These are phyloP conservation scores for Collybia mongolica DNA, from an alignment of 768 basidiomycete genomes.

Conservation along the genomic window DNA sequence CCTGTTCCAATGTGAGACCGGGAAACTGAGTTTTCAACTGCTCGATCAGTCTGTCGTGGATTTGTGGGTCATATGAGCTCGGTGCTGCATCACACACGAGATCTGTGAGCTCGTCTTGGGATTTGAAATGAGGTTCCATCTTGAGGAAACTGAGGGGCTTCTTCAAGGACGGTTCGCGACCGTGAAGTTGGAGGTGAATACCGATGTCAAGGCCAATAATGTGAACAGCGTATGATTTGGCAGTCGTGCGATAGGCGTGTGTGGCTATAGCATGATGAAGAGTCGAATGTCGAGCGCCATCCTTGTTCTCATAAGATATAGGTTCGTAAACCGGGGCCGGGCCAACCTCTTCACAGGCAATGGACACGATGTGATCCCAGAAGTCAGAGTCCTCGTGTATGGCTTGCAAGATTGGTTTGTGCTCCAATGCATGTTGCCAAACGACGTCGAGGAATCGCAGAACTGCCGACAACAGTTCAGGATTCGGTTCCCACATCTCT, in stretches of 20 bases:
- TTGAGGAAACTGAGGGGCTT: conserved; percentile 63
- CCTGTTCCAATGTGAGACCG: conserved; percentile 60
- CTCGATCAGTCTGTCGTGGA: conserved; percentile 62
- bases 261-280: conserved; percentile 59
- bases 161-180: conserved; percentile 28
- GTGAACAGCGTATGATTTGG: conserved; percentile 74
- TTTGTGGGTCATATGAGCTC: conserved; percentile 66
- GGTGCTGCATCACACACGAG: conserved; percentile 68
- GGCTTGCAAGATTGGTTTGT: conserved; percentile 55
- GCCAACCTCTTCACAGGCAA: conserved; percentile 69
- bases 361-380: conserved; percentile 67
- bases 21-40: conserved; percentile 52
- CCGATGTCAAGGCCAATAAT: conserved; percentile 76
- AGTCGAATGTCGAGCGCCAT: conserved; percentile 50
- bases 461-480: conserved; percentile 70
- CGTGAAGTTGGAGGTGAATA: conserved; percentile 47
- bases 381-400: conserved; percentile 58
- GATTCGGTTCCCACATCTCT: conserved; percentile 74
- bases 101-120: conserved; percentile 64
- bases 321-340: conserved; percentile 69
- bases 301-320: conserved; percentile 43
- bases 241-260: conserved; percentile 67
- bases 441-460: conserved; percentile 75
- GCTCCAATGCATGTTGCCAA: conserved; percentile 80
- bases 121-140: conserved; percentile 55